These are phyloP conservation scores for Neofusicoccum parvum DNA, from an alignment of 2,329 filamentous ascomycete genomes.

Conservation along the genomic window DNA sequence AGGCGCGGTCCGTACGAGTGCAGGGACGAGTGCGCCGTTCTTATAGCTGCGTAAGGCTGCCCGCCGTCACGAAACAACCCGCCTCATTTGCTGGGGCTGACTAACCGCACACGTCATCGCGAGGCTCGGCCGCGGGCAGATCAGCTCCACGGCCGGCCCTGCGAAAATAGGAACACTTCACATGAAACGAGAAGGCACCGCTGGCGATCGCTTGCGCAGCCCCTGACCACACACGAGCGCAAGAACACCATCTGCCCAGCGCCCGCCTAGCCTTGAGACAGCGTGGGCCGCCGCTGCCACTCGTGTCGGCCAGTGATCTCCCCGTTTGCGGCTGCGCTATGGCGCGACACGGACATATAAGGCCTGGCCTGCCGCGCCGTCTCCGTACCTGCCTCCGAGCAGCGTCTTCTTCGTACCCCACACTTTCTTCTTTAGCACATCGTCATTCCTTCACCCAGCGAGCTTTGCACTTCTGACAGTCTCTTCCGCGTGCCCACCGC, in stretches of 20 bases:
- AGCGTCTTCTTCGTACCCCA: background rate
- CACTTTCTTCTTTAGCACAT: background rate
- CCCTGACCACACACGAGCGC: conserved; percentile 8
- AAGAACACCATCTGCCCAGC: background rate
- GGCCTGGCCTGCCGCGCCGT: background rate
- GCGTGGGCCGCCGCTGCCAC: conserved; percentile 4
- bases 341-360: conserved; percentile 6
- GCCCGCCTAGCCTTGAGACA: conserved; percentile 9
- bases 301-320: background rate
- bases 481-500: background rate
- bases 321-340: background rate
- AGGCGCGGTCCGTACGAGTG: too few species aligned
- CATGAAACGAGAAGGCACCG: background rate
- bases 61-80: background rate
- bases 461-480: background rate
- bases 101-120: background rate
- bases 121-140: background rate
- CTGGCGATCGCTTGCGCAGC: background rate
- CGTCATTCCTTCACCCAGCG: background rate
- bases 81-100: background rate
- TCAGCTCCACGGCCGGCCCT: background rate
- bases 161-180: conserved; percentile 4
- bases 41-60: too few species aligned
- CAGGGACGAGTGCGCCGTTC: too few species aligned
- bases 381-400: background rate